Evolutionary conservation across 2,329 filamentous ascomycete species (phyloP).

Genomic region (Talaromyces piceae): DNA sequence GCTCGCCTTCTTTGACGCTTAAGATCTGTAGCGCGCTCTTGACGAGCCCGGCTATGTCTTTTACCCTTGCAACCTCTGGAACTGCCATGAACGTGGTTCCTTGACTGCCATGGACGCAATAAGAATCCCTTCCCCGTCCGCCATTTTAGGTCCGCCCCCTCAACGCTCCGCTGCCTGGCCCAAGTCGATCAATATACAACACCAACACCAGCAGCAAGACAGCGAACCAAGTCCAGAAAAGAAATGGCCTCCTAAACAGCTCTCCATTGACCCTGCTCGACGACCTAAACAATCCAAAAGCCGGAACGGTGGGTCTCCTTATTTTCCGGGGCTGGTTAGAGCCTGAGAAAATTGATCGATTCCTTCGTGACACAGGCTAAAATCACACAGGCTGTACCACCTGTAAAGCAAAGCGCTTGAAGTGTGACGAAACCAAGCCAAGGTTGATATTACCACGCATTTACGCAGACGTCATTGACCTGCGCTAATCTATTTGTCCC

Average conservation of each 20-base stretch:
- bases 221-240: constrained; percentile 16
- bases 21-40: constrained; percentile 13
- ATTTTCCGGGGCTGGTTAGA: neutral
- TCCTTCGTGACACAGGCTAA: constrained; percentile 8
- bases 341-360: constrained; percentile 9
- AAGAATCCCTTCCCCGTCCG: constrained; percentile 53
- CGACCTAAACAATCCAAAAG: constrained; percentile 70
- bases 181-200: constrained; percentile 10
- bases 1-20: neutral
- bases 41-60: constrained; percentile 10
- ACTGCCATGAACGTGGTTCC: constrained; percentile 2
- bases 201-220: neutral
- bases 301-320: constrained; percentile 57
- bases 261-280: constrained; percentile 3
- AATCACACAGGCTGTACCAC: constrained; percentile 57
- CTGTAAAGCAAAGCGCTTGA: constrained; percentile 65
- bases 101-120: constrained; percentile 48
- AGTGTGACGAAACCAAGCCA: constrained; percentile 67
- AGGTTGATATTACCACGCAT: constrained; percentile 4
- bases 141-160: constrained; percentile 38
- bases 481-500: neutral
- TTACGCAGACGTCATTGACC: neutral
- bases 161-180: constrained; percentile 15
- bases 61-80: constrained; percentile 6
- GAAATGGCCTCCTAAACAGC: constrained; percentile 7